Base-by-base conservation (phyloP, 2,329 filamentous ascomycete species). In the Cladosporium austrohemisphaericum region DNA sequence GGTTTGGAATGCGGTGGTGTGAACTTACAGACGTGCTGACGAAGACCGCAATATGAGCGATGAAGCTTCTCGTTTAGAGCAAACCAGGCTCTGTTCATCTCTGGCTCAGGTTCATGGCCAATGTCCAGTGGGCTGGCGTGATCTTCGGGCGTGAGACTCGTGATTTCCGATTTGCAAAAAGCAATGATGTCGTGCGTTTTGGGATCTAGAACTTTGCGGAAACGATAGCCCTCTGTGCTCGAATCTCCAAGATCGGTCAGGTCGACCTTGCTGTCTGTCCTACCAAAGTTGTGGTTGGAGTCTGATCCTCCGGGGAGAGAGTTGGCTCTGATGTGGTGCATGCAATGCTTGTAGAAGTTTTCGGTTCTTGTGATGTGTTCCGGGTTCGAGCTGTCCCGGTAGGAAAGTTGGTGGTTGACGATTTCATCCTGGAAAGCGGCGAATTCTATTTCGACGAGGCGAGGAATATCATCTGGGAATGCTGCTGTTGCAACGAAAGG, bases 391-490 rank as follows among this genome's bases (percentile, higher is more conserved):
- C 55, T 49, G 32, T 65, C 60, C 28, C 63, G 55, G 51, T 60
- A 65, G 2, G 63, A 65, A 13, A 65, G 58, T 20, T 60, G 54
- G 25, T 66, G 63, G 41, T 65, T 65, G 20, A 57, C 61, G 20
- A 57, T 55, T 50, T 66, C 63, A 22, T 65, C 50, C 40, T 57
- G 58, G 40, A 65, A 66, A 13, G 63, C 63, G 41, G 69, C 65
- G 53, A 74, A 74, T 52, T 74, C 69, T 37, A 72, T 72, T 52
- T 72, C 65, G 7, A 65, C 62, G 13, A 66, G 57, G 23, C 56
- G 55, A n/a, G 52, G 56, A 31, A 60, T 56, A 52, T 65, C 63
- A 13, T 57, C 52, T 23, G 52, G 51, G 23, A 53, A 52, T 28
- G 61, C 63, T 23, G 49, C 44, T 8, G 52, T 45, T 26, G 63